Percentiles rank a stretch among this genome's conserved stretches.
phyloP scores from a whole-genome alignment of 169 alveolate species.

The Plasmodium inui region DNA sequence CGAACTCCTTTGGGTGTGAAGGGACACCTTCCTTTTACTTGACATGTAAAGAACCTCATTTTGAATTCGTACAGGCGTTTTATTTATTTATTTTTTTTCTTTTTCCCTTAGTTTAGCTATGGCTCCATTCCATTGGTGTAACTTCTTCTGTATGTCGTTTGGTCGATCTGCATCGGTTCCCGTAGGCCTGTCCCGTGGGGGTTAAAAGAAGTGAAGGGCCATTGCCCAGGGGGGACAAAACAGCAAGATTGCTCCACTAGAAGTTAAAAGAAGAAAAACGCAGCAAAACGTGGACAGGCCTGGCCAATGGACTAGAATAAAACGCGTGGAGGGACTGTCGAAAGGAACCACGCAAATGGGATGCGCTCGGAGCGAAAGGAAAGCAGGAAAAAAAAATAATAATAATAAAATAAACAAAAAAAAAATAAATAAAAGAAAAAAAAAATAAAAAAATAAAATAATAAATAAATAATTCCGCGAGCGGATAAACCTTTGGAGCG shows the following conservation, averaged over 20 bases:
- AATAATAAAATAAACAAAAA: no score
- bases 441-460: no score
- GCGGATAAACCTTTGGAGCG: neutral
- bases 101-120: neutral
- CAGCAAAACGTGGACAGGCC: neutral
- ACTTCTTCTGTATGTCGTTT: neutral
- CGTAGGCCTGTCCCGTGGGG: neutral
- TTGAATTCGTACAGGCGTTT: neutral
- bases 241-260: neutral
- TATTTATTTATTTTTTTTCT: neutral
- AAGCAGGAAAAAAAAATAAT: neutral
- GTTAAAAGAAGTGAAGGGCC: neutral
- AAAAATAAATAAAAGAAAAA: no score
- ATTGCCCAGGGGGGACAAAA: neutral
- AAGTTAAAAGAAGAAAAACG: neutral
- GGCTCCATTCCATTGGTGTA: neutral
- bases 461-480: neutral
- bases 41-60: neutral
- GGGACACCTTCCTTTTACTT: neutral
- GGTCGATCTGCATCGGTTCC: neutral
- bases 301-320: neutral
- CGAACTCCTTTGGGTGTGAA: neutral
- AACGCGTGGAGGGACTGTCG: neutral
- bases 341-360: neutral
- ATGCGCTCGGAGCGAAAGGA: neutral